These are phyloP conservation scores for Hypoxylon cercidicola DNA, from an alignment of 495 filamentous ascomycete genomes.

Conservation along the genomic window DNA sequence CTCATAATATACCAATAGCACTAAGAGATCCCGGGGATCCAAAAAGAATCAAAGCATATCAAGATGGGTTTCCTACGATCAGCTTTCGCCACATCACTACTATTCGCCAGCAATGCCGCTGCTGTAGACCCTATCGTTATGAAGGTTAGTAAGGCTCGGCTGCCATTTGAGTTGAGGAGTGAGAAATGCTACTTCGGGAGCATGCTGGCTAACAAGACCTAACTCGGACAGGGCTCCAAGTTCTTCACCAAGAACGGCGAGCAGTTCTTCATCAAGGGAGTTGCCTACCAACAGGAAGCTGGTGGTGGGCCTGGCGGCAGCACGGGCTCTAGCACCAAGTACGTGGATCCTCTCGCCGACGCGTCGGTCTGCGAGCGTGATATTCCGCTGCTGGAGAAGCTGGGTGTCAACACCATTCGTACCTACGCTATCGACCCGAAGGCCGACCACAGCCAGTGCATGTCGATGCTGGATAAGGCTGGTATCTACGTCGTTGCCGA, in stretches of 20 bases:
- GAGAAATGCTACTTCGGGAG: neutral
- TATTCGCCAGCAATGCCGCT: conserved; percentile 62
- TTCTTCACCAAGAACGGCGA: conserved; percentile 76
- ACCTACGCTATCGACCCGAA: conserved; percentile 91
- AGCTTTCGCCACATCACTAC: conserved; percentile 52
- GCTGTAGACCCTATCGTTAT: conserved; percentile 76
- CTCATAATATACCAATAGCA: conserved; percentile 8
- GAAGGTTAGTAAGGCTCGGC: conserved; percentile 58
- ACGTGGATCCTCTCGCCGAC: conserved; percentile 78
- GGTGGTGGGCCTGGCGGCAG: conserved; percentile 52
- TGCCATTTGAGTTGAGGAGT: too few relatives aligned
- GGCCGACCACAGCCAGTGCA: conserved; percentile 82
- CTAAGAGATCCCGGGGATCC: conserved; percentile 35
- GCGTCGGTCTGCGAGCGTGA: conserved; percentile 77
- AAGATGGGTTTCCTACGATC: conserved; percentile 57
- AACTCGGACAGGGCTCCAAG: conserved; percentile 55
- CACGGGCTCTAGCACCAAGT: conserved; percentile 53
- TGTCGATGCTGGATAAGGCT: conserved; percentile 81
- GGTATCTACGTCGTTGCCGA: conserved; percentile 97
- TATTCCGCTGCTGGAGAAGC: conserved; percentile 77
- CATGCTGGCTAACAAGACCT: conserved; percentile 2
- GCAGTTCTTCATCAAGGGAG: conserved; percentile 88
- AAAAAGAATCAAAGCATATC: conserved; percentile 16
- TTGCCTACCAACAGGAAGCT: conserved; percentile 83
- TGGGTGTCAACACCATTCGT: conserved; percentile 90